Base-by-base conservation (phyloP, 192 early-diverging fungal genomes). In the Rhizophagus sp. region DNA sequence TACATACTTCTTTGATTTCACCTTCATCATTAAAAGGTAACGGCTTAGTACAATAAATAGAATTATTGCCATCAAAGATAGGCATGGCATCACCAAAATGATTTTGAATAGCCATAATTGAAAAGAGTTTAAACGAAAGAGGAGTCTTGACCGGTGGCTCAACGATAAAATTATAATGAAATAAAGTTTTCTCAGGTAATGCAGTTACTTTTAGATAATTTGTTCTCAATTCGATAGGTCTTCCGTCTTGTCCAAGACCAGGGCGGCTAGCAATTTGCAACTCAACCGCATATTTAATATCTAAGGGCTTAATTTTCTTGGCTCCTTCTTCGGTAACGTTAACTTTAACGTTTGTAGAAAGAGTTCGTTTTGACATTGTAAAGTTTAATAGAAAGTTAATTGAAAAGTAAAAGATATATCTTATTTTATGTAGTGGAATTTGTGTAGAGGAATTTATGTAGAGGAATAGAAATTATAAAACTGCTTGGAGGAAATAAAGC, bases 161-260 rank as follows among this genome's bases (percentile, higher is more conserved):
- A 24, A 61, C 27, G 34, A 76, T n/a, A 76, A 76, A 76, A 13
- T 30, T 63, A n/a, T 76, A 76, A 76, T 76, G 74, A 63, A 36
- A 36, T 0, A 76, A 2, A 9, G 15, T n/a, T 7, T 1, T 17
- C 2, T 63, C 17, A 6, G 61, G 74, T 5, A 57, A 25, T 0
- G 73, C 0, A 57, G 7, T 8, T 17, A 74, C 47, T 7, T 49
- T 39, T 57, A 74, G n/a, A 74, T 74, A 33, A 22, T 74, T 74
- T 1, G 73, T 33, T 33, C 49, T 74, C 12, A 74, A 25, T 17
- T 19, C 19, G 12, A 74, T 25, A n/a, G n/a, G 22, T 74, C 27
- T 49, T 74, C 73, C 73, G 12, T n/a, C 25, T 17, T 10, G 0
- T 17, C 73, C 73, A 25, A 57, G 17, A 17, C 73, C 49, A 17